These are phyloP conservation scores for Boeremia lycopersici DNA, from an alignment of 2,329 filamentous ascomycete species.

Conservation along the genomic window DNA sequence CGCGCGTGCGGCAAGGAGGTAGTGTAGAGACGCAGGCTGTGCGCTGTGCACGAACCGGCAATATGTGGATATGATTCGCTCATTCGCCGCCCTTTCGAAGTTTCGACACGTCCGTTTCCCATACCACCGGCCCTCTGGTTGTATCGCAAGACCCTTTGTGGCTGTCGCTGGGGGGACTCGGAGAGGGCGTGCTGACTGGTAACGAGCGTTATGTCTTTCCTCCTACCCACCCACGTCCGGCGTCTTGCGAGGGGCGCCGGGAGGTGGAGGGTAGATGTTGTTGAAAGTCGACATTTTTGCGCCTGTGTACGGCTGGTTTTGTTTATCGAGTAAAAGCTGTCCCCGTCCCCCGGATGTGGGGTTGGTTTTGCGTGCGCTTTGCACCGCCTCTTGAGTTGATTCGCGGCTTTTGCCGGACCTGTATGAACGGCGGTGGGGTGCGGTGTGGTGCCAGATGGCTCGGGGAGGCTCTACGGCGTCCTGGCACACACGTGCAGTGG, in stretches of 20 bases:
- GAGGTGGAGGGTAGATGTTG: conserved; percentile 19
- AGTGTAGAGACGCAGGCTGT: conserved; percentile 28
- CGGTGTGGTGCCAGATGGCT: conserved; percentile 20
- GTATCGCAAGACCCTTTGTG: conserved; percentile 47
- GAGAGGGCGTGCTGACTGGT: conserved; percentile 47
- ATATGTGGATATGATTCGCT: conserved; percentile 53
- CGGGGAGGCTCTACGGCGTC: conserved; percentile 11
- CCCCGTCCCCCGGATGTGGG: conserved; percentile 49
- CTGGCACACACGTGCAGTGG: conserved; percentile 11
- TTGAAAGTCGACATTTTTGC: conserved; percentile 47
- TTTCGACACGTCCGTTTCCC: conserved; percentile 26
- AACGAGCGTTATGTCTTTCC: conserved; percentile 50
- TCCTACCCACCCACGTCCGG: conserved; percentile 25
- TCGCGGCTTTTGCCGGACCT: conserved; percentile 41
- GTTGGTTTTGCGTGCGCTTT: conserved; percentile 45
- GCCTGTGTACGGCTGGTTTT: conserved; percentile 40
- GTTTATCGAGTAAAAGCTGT: conserved; percentile 35
- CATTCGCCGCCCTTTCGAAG: conserved; percentile 41
- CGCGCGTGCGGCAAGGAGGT: conserved; percentile 32
- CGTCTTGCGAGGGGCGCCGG: conserved; percentile 11
- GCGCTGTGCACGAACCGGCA: conserved; percentile 48
- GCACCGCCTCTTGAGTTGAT: conserved; percentile 43
- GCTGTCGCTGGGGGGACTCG: conserved; percentile 41
- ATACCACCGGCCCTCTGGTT: conserved; percentile 40
- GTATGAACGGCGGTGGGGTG: conserved; percentile 18